Conservation (phyloP, 202 grass and related monocot genomes). For the Eragrostis tef region DNA sequence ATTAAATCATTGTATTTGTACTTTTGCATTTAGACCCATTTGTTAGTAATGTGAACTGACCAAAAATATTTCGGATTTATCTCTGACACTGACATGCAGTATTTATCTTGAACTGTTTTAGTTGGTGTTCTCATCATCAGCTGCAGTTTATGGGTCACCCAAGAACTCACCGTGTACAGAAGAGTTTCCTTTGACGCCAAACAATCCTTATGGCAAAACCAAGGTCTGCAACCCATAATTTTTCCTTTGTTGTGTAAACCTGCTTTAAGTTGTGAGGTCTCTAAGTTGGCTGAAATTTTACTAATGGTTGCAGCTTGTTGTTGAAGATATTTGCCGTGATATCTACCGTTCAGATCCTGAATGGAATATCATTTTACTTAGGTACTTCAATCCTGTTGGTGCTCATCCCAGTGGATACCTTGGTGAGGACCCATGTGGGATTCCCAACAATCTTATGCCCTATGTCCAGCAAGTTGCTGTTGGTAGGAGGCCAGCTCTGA, state of each 20-base stretch:
- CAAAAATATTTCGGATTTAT: background rate
- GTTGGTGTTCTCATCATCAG: slow-evolving; percentile 96
- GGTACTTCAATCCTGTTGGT: slow-evolving; percentile 93
- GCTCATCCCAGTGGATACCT: slow-evolving; percentile 89
- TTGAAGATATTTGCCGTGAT: slow-evolving; percentile 91
- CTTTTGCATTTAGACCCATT: slow-evolving; percentile 3
- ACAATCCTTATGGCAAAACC: slow-evolving; percentile 91
- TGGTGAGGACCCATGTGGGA: slow-evolving; percentile 81
- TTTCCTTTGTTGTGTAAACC: slow-evolving; percentile 17
- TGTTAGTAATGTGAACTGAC: slow-evolving; percentile 16
- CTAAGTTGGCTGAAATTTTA: slow-evolving; percentile 26
- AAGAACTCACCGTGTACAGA: slow-evolving; percentile 84
- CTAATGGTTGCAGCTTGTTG: slow-evolving; percentile 67
- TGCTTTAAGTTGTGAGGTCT: slow-evolving; percentile 24
- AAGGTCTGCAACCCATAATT: slow-evolving; percentile 52
- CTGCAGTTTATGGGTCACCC: slow-evolving; percentile 88
- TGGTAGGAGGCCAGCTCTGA: slow-evolving; percentile 74
- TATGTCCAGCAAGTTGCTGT: slow-evolving; percentile 96
- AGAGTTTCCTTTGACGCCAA: slow-evolving; percentile 78
- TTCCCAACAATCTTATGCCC: slow-evolving; percentile 97
- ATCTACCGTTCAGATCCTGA: slow-evolving; percentile 67
- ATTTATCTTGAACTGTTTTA: slow-evolving; percentile 51
- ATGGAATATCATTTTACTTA: slow-evolving; percentile 83
- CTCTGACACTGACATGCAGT: slow-evolving; percentile 24
- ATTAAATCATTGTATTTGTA: slow-evolving; percentile 22